phyloP scores from a whole-genome alignment of 192 early-diverging fungal genomes.

The Allomyces arbusculus region DNA sequence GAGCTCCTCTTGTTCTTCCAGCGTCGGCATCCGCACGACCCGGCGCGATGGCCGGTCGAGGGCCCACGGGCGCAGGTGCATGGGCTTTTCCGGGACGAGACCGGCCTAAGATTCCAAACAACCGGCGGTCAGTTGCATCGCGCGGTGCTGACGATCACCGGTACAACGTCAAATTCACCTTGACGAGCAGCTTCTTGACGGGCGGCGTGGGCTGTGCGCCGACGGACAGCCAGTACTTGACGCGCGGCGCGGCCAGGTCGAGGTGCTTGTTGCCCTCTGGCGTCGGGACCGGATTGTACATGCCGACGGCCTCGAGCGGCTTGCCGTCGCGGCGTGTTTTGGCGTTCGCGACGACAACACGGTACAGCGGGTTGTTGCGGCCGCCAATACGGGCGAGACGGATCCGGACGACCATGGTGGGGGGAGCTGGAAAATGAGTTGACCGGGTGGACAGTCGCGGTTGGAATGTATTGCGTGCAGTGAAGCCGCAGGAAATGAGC shows the following conservation, averaged over 20 bases:
- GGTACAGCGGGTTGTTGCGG: constrained; percentile 74
- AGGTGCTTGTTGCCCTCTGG: constrained; percentile 54
- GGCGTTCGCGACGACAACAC: constrained; percentile 78
- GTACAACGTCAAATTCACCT: constrained; percentile 22
- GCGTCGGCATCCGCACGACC: no score
- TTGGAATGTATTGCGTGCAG: no score
- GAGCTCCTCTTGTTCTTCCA: no score
- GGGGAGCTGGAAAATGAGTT: background rate
- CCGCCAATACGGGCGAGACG: constrained; percentile 80
- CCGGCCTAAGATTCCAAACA: no score
- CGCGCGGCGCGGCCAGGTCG: constrained; percentile 63
- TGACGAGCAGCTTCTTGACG: constrained; percentile 70
- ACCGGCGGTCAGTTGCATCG: no score
- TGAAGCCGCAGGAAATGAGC: no score
- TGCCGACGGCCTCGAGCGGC: constrained; percentile 78
- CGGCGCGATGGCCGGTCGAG: no score
- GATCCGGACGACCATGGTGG: constrained; percentile 57
- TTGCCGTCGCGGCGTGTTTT: constrained; percentile 62
- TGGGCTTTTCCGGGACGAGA: no score
- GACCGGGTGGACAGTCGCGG: no score
- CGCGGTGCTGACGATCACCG: background rate
- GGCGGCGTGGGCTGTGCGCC: constrained; percentile 88
- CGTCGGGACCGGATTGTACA: constrained; percentile 72
- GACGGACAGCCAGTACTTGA: constrained; percentile 92
- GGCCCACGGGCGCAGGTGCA: no score